A percentile compares a stretch with the other conserved stretches of the same genome.
phyloP scores from a whole-genome alignment of 2,329 filamentous ascomycete species.

The Stachybotrys echinatus region DNA sequence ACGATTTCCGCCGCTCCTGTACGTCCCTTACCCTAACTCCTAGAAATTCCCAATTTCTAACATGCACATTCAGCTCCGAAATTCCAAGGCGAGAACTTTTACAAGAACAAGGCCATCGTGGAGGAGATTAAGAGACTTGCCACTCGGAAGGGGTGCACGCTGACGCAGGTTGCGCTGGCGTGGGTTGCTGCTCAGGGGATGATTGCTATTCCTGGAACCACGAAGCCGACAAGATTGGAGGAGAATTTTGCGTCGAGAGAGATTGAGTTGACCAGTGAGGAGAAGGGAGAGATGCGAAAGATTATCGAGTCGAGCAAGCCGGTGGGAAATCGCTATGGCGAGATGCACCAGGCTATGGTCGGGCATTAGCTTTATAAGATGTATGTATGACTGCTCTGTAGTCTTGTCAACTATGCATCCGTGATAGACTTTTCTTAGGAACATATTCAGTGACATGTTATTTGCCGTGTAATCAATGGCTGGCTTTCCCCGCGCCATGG shows the following conservation, averaged over 20 bases:
- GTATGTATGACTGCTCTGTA: no score
- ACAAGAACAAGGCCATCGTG: conserved; percentile 34
- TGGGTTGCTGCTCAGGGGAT: conserved; percentile 34
- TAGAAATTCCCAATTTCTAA: neutral
- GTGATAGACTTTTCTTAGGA: no score
- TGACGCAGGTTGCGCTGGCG: conserved; percentile 30
- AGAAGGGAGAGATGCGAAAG: conserved; percentile 29
- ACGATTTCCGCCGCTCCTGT: conserved; percentile 34
- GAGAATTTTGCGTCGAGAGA: conserved; percentile 33
- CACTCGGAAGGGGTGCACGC: conserved; percentile 17
- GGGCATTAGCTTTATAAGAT: no score
- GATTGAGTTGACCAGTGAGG: conserved; percentile 28
- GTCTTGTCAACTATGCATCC: no score
- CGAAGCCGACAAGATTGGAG: conserved; percentile 29
- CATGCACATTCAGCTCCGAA: conserved; percentile 16
- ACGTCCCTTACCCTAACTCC: conserved; percentile 7
- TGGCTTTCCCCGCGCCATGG: no score
- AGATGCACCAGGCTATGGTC: neutral
- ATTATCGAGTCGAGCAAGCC: conserved; percentile 24
- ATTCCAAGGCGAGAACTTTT: conserved; percentile 39
- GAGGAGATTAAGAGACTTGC: conserved; percentile 35
- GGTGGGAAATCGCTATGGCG: neutral
- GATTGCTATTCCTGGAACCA: conserved; percentile 41
- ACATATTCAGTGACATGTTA: no score
- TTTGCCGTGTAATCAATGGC: no score